A percentile compares a stretch with the other conserved stretches of the same genome.
These are phyloP conservation scores for Cyclaneusma minus DNA, from an alignment of 2,329 filamentous ascomycete genomes.

Conservation along the genomic window DNA sequence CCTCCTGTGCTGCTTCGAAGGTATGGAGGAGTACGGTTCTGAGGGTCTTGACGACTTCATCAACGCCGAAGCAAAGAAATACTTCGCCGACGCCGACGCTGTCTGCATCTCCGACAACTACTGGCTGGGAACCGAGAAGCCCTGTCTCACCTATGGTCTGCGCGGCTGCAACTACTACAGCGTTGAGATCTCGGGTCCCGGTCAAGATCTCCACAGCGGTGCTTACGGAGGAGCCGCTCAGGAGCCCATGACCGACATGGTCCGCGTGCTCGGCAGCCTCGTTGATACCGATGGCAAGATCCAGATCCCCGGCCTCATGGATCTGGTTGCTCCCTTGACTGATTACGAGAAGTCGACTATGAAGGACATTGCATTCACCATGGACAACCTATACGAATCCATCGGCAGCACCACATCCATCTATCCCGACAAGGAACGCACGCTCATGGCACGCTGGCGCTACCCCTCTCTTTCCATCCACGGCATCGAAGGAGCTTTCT, in stretches of 20 bases:
- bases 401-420: constrained; percentile 82
- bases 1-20: constrained; percentile 97
- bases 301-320: constrained; percentile 80
- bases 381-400: constrained; percentile 88
- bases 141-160: constrained; percentile 91
- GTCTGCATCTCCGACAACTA: constrained; percentile 99
- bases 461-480: constrained; percentile 89
- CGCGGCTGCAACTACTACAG: constrained; percentile 98
- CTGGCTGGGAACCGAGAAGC: constrained; percentile 98
- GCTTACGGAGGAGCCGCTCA: constrained; percentile 94
- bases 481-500: constrained; percentile 90
- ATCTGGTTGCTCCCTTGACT: constrained; percentile 81
- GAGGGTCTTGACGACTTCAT: constrained; percentile 95
- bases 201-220: constrained; percentile 86
- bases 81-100: constrained; percentile 88
- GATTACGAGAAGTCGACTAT: constrained; percentile 82
- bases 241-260: constrained; percentile 95
- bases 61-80: constrained; percentile 76
- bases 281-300: constrained; percentile 90
- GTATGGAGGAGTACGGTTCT: constrained; percentile 98
- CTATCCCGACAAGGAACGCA: constrained; percentile 74
- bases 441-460: constrained; percentile 92
- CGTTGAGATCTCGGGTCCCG: constrained; percentile 78
- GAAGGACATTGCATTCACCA: constrained; percentile 79
- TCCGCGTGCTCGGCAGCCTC: constrained; percentile 65